A percentile compares a stretch with the other conserved stretches of the same genome.
phyloP scores from a whole-genome alignment of 1,284 basidiomycete genomes.

The Wolfiporia cocos region DNA sequence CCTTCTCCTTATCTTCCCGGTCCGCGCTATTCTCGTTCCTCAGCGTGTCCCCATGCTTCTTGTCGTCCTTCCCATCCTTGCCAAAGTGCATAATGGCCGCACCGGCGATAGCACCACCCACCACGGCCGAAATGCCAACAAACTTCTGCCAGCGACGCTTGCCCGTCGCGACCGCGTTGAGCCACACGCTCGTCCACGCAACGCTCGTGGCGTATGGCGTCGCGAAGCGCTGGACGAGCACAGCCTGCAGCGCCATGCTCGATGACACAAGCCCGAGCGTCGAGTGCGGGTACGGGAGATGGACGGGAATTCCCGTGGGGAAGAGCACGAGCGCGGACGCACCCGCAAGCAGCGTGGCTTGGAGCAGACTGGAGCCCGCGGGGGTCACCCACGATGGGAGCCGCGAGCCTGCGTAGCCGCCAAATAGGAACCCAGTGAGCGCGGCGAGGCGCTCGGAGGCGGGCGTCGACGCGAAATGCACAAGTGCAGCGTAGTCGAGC shows the following conservation, averaged over 20 bases:
- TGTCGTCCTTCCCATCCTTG: conserved; percentile 2
- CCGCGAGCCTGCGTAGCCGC: conserved; percentile 5
- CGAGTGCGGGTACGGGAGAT: conserved; percentile 2
- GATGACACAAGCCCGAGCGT: conserved; percentile 5
- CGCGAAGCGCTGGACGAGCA: conserved; percentile 7
- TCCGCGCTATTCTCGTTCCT: too few species aligned
- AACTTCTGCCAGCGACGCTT: conserved; percentile 1
- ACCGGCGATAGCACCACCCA: conserved; percentile 4
- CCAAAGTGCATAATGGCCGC: conserved; percentile 2
- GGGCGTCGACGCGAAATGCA: background rate
- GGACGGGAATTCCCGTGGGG: background rate
- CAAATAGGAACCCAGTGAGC: conserved; percentile 6
- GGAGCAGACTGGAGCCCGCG: conserved; percentile 2
- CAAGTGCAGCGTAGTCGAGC: background rate
- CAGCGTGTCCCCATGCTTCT: too few species aligned
- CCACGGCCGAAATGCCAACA: conserved; percentile 3
- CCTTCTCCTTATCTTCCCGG: background rate
- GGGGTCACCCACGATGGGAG: conserved; percentile 2
- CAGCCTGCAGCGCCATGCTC: conserved; percentile 8
- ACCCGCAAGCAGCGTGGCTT: conserved; percentile 4
- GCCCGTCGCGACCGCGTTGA: conserved; percentile 5
- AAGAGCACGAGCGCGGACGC: conserved; percentile 3
- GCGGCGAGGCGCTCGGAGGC: conserved; percentile 5
- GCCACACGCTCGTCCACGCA: conserved; percentile 9
- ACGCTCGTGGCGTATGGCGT: conserved; percentile 8